phyloP scores from a whole-genome alignment of 2,329 filamentous ascomycete genomes.

The Fusarium vanettenii region DNA sequence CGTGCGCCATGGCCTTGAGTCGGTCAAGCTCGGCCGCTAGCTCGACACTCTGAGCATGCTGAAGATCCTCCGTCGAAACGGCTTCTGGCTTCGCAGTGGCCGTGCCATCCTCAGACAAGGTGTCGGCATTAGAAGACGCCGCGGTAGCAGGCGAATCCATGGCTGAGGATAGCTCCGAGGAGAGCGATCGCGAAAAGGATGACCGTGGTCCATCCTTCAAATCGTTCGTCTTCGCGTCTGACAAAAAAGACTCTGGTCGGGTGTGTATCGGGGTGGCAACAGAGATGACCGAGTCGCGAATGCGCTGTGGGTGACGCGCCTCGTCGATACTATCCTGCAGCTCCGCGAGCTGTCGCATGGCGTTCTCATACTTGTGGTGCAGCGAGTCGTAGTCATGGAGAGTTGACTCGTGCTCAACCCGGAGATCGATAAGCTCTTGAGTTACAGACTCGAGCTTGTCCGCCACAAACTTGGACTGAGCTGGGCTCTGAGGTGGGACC shows the following conservation, averaged over 20 bases:
- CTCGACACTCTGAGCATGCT: conserved; percentile 53
- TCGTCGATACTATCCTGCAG: conserved; percentile 89
- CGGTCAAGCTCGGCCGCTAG: conserved; percentile 75
- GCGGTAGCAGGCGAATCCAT: conserved; percentile 77
- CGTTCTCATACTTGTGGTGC: conserved; percentile 90
- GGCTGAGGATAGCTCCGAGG: conserved; percentile 91
- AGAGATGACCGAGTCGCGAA: conserved; percentile 68
- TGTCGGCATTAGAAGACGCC: conserved; percentile 71
- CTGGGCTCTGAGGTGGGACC: conserved; percentile 70
- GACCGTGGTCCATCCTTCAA: conserved; percentile 74
- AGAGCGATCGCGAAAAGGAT: conserved; percentile 86
- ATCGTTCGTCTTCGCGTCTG: conserved; percentile 77
- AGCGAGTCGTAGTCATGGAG: conserved; percentile 84
- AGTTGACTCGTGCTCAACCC: conserved; percentile 89
- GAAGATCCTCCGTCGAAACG: conserved; percentile 52
- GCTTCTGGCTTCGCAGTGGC: conserved; percentile 57
- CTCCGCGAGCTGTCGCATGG: conserved; percentile 82
- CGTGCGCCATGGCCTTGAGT: conserved; percentile 75
- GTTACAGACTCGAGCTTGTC: conserved; percentile 94
- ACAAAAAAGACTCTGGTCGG: conserved; percentile 86
- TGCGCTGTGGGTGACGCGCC: conserved; percentile 70
- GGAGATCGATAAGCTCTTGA: conserved; percentile 90
- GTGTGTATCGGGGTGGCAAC: conserved; percentile 60
- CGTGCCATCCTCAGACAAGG: conserved; percentile 53
- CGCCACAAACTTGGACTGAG: conserved; percentile 85